Conservation (phyloP, 2,329 filamentous ascomycete genomes). For the Paracorniculantispora psalliotae region DNA sequence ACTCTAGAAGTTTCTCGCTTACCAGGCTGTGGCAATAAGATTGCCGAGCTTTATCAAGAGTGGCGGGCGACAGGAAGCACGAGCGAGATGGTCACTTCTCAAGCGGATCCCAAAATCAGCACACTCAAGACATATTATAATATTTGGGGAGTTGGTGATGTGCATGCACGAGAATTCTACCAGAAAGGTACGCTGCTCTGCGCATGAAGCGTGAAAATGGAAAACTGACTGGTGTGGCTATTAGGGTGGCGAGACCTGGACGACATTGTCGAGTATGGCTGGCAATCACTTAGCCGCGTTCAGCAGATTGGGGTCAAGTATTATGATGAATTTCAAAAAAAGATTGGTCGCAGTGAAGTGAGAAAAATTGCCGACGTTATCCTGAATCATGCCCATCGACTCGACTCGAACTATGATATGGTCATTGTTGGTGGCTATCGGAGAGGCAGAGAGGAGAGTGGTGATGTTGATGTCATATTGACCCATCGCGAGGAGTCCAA, state of each 20-base stretch:
- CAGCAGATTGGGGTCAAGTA: constrained; percentile 95
- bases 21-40: constrained; percentile 77
- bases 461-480: constrained; percentile 83
- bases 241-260: constrained; percentile 75
- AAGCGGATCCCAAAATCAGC: constrained; percentile 58
- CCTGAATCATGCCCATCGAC: constrained; percentile 58
- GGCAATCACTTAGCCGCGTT: constrained; percentile 66
- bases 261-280: constrained; percentile 79
- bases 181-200: constrained; percentile 42
- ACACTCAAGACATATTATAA: constrained; percentile 68
- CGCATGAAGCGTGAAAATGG: neutral
- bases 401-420: constrained; percentile 53
- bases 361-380: constrained; percentile 62
- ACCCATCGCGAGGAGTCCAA: constrained; percentile 67
- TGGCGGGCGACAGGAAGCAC: constrained; percentile 60
- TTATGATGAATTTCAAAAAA: constrained; percentile 75
- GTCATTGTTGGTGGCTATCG: constrained; percentile 75
- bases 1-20: constrained; percentile 48
- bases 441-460: constrained; percentile 65
- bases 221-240: neutral
- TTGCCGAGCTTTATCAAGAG: constrained; percentile 71
- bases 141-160: constrained; percentile 88
- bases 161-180: constrained; percentile 78
- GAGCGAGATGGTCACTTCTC: constrained; percentile 58
- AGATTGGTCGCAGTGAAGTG: constrained; percentile 69